These are phyloP conservation scores for Salmacisia buchloeana DNA, from an alignment of 1,284 basidiomycete genomes.

Conservation along the genomic window DNA sequence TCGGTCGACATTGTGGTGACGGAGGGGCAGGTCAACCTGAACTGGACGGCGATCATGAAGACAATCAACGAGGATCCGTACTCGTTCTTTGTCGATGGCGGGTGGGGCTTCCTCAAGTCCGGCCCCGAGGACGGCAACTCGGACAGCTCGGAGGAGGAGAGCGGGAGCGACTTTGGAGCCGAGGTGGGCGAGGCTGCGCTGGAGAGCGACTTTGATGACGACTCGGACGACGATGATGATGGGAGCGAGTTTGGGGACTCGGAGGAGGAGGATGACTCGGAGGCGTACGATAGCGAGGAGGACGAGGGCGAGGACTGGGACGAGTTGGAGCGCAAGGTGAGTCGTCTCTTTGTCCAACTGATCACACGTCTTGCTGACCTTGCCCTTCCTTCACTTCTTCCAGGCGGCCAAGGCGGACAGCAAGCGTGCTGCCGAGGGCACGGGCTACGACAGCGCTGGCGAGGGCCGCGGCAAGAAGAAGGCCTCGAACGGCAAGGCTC, in stretches of 20 bases:
- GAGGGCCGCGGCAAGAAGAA: slow-evolving; percentile 65
- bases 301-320: slow-evolving; percentile 77
- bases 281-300: slow-evolving; percentile 18
- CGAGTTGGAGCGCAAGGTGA: slow-evolving; percentile 73
- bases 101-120: slow-evolving; percentile 77
- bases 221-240: slow-evolving; percentile 65
- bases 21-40: slow-evolving; percentile 94
- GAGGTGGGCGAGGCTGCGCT: slow-evolving; percentile 36
- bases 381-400: background rate
- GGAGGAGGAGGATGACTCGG: slow-evolving; percentile 25
- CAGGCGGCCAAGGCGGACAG: slow-evolving; percentile 53
- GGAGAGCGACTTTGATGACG: slow-evolving; percentile 32
- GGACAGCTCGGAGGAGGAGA: slow-evolving; percentile 28
- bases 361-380: background rate
- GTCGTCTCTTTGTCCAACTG: background rate
- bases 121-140: slow-evolving; percentile 24
- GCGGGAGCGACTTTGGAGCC: slow-evolving; percentile 47
- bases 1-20: slow-evolving; percentile 86
- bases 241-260: slow-evolving; percentile 59
- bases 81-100: slow-evolving; percentile 91
- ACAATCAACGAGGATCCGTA: slow-evolving; percentile 63
- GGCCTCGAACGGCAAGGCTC: background rate
- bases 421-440: slow-evolving; percentile 1
- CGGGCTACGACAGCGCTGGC: slow-evolving; percentile 57
- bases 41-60: slow-evolving; percentile 84